Evolutionary conservation across 768 basidiomycete genomes (phyloP), one percentile per base, ranked within the genome.

Genomic region (Leccinum obscurum): DNA sequence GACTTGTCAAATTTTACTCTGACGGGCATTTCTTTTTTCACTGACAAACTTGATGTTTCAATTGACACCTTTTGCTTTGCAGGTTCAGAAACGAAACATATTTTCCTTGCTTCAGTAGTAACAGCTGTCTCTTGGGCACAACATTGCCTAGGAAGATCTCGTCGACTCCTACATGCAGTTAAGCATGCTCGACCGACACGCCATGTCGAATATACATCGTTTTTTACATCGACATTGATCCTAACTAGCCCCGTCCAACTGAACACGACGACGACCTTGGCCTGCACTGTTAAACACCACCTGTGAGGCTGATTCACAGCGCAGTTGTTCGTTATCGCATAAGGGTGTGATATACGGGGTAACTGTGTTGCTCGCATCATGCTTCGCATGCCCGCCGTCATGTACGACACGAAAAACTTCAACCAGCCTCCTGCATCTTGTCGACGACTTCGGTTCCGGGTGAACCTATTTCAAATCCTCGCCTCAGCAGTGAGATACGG

Each of bases 391-490:
- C 17, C 17, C 9, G 39, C 9, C 39, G 4, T n/a, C 17, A 20
- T 11, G 10, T 20, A 44, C n/a, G 39, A 41, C 39, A 41, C 17
- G 39, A n/a, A 44, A 44, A 44, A 44, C 6, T 51, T 7, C 15
- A 50, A 8, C 3, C 15, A 63, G 54, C 8, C 26, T 28, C 81
- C 70, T 91, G 84, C 87, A 92, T 90, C 48, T 80, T 76, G 66
- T 90, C 85, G 7, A 92, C 68, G 28, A 90, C 84, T 53, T 72
- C 0, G 92, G 90, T 4, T 90, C 76, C 2, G 88, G 86, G 66
- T 93, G 92, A 17, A 92, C 80, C 86, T 81, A 54, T 32, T 55
- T 41, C 37, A 3, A 9, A 41, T 17, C 7, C 52, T 49, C 10
- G 2, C 2, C 57, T 65, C 58, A 65, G 39, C 9, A 55, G 5